Percentiles rank a stretch among this genome's conserved stretches.
Conservation (phyloP, 1,284 basidiomycete species). For the Cutaneotrichosporon arboriforme region DNA sequence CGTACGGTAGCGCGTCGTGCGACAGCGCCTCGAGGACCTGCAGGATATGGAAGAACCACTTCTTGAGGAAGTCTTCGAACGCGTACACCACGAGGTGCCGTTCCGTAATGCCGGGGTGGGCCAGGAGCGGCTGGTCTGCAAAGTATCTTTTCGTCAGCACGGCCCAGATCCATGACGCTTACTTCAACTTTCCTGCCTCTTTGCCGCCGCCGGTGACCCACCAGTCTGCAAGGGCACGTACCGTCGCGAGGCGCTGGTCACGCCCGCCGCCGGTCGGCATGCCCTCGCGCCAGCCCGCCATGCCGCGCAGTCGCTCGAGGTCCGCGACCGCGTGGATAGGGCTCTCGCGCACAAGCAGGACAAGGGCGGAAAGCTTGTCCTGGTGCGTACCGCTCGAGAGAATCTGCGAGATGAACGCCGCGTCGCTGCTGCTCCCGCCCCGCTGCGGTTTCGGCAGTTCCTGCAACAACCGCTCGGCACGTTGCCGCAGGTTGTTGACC, state of each 20-base stretch:
- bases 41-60: constrained; percentile 88
- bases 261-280: constrained; percentile 50
- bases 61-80: constrained; percentile 97
- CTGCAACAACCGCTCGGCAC: constrained; percentile 28
- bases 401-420: constrained; percentile 74
- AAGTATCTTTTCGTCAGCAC: constrained; percentile 62
- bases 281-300: constrained; percentile 69
- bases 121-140: constrained; percentile 74
- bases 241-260: constrained; percentile 83
- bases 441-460: constrained; percentile 35
- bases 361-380: constrained; percentile 87
- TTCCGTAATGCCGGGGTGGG: constrained; percentile 64
- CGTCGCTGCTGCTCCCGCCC: constrained; percentile 57
- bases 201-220: constrained; percentile 84
- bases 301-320: constrained; percentile 65
- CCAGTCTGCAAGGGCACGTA: constrained; percentile 92
- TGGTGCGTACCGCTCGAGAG: constrained; percentile 83
- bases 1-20: constrained; percentile 80
- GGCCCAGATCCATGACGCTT: constrained; percentile 32
- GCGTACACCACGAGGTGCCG: constrained; percentile 74
- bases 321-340: constrained; percentile 84
- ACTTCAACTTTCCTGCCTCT: constrained; percentile 69
- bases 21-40: constrained; percentile 87
- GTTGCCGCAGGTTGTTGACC: constrained; percentile 31
- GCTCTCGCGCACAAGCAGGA: constrained; percentile 81